Conservation (phyloP, 192 early-diverging fungal genomes). For the Entophlyctis luteolus region DNA sequence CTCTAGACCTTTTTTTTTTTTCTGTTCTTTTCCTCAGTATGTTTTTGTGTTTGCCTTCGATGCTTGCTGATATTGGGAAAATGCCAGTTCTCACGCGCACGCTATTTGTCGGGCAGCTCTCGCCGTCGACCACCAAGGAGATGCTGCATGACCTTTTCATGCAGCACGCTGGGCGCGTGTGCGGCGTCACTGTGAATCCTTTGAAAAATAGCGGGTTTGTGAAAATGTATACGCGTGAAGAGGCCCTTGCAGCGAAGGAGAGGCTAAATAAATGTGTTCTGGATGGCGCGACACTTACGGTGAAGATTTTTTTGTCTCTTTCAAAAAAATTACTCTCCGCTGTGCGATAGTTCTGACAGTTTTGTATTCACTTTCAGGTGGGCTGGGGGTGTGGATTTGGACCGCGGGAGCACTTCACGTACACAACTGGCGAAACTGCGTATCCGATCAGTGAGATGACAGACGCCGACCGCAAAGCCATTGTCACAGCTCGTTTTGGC, state of each 20-base stretch:
- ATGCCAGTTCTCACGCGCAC: conserved; percentile 47
- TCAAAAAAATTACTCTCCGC: not conserved
- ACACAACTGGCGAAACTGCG: conserved; percentile 39
- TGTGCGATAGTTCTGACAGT: not conserved
- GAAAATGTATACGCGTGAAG: conserved; percentile 47
- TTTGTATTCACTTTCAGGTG: conserved; percentile 24
- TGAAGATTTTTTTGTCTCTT: conserved; percentile 18
- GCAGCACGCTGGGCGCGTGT: conserved; percentile 38
- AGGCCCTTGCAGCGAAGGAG: conserved; percentile 42
- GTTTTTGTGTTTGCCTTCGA: not conserved
- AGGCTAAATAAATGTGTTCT: conserved; percentile 24
- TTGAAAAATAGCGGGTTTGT: conserved; percentile 50
- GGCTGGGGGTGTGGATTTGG: conserved; percentile 59
- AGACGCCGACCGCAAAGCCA: conserved; percentile 37
- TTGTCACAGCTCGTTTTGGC: conserved; percentile 31
- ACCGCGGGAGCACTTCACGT: conserved; percentile 50
- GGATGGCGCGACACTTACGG: conserved; percentile 38
- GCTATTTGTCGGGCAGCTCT: conserved; percentile 46
- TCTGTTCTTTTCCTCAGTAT: not conserved
- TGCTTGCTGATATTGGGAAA: not conserved
- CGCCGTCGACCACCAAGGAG: conserved; percentile 36
- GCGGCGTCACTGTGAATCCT: conserved; percentile 53
- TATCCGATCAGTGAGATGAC: conserved; percentile 43
- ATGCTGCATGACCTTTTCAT: conserved; percentile 39
- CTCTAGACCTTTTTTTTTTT: not conserved